A percentile compares a stretch with the other conserved stretches of the same genome.
These are phyloP conservation scores for Zygoascus hellenicus DNA, from an alignment of 1,139 yeast genomes.

Conservation along the genomic window DNA sequence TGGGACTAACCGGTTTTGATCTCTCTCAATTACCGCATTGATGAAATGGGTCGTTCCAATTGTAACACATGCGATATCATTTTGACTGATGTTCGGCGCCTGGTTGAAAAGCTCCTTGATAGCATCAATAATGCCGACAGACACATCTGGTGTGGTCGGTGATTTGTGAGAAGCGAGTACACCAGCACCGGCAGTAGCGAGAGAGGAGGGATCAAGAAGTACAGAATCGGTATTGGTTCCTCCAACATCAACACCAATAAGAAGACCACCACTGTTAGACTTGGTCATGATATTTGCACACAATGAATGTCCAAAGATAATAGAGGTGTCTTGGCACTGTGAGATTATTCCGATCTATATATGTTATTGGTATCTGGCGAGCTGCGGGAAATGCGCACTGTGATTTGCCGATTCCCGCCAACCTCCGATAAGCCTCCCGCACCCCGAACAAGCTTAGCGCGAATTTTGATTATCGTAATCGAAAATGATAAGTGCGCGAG, in stretches of 20 bases:
- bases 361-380: no score
- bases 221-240: conserved; percentile 50
- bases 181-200: conserved; percentile 26
- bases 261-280: background rate
- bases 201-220: conserved; percentile 36
- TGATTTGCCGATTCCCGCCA: no score
- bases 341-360: no score
- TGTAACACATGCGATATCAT: conserved; percentile 36
- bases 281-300: background rate
- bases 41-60: conserved; percentile 45
- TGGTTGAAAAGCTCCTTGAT: conserved; percentile 32
- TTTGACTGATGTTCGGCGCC: conserved; percentile 18
- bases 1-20: conserved; percentile 34
- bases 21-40: conserved; percentile 44
- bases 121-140: conserved; percentile 39
- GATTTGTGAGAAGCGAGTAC: conserved; percentile 41
- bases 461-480: no score
- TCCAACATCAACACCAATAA: conserved; percentile 44
- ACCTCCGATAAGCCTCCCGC: no score
- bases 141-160: conserved; percentile 41
- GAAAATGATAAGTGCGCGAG: no score
- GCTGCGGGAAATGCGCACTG: no score
- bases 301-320: no score
- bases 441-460: no score
- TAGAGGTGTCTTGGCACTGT: no score